These are phyloP conservation scores for Geosmithia flava DNA, from an alignment of 2,329 filamentous ascomycete species.

Conservation along the genomic window DNA sequence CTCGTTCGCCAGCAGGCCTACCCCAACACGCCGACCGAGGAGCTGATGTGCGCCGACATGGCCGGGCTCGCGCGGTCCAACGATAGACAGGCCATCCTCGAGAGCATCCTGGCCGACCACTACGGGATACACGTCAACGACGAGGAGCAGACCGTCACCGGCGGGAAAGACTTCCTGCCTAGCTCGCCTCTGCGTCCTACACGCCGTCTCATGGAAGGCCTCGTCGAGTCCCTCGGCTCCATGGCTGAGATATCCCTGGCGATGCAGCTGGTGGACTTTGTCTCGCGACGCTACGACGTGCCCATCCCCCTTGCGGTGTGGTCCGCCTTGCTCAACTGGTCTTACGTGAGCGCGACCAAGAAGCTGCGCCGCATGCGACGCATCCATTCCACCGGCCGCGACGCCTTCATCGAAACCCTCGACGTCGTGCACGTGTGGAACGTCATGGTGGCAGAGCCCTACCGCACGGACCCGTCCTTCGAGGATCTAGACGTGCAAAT, in stretches of 20 bases:
- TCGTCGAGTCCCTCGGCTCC: constrained; percentile 58
- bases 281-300: constrained; percentile 48
- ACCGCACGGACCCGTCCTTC: constrained; percentile 43
- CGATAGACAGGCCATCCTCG: constrained; percentile 17
- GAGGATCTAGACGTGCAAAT: constrained; percentile 37
- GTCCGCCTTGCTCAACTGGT: constrained; percentile 56
- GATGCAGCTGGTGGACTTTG: constrained; percentile 45
- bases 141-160: constrained; percentile 11
- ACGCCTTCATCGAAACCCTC: not conserved
- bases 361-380: constrained; percentile 2
- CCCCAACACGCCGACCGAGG: constrained; percentile 18
- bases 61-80: constrained; percentile 27
- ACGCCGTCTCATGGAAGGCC: constrained; percentile 42
- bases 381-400: not conserved
- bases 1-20: constrained; percentile 14
- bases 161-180: constrained; percentile 24
- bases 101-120: constrained; percentile 16
- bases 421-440: constrained; percentile 9
- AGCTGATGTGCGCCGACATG: constrained; percentile 26
- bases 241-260: constrained; percentile 51
- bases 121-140: constrained; percentile 15
- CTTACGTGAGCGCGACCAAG: constrained; percentile 40
- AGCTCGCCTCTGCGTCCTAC: constrained; percentile 48
- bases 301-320: constrained; percentile 45
- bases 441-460: constrained; percentile 45